Evolutionary conservation across 2,329 filamentous ascomycete species (phyloP), one percentile per base, ranked within the genome.

Genomic region (Trichoderma sp.): DNA sequence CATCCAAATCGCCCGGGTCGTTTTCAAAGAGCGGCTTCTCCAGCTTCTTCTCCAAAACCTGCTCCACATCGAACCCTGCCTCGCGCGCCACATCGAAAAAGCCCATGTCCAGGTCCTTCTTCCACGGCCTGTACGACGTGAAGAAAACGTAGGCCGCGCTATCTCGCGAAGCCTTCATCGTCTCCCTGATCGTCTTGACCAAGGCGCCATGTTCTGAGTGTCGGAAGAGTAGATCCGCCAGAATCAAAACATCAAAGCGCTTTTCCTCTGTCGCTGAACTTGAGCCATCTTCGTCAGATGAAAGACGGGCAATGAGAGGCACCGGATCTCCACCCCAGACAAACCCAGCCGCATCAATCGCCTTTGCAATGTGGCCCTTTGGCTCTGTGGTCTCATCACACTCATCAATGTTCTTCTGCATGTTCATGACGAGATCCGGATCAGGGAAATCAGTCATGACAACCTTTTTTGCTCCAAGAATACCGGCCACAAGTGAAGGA

Each of bases 371-470:
- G 17, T 72, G 72, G 4, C 77, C 80, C 61, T 50, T 71, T 6
- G 79, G 76, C 73, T 78, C 78, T 4, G 78, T 75, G 4, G 77
- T 78, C 73, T 84, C 78, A 74, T 83, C 80, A 79, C 87, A 87
- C 79, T 88, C 82, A 74, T 86, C 79, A 72, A 97, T 90, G 79
- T 98, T 98, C 80, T 89, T 88, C 76, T 87, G 87, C 81, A 98
- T 90, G 77, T 93, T 97, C 23, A 87, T 85, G 28, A 98, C 86
- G n/a, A 98, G 85, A 26, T 97, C 93, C 53, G 87, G 85, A 80
- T 98, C 95, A 0, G 94, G 93, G 79, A 94, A 98, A 80, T 98
- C 95, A 8, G 94, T 97, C 76, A 95, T 90, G 11, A 98, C 92
- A 3, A 92, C 89, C 67, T 84, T 88, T 64, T 81, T 81, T 3